phyloP scores from a whole-genome alignment of 805 yeast genomes.

The Saccharomycopsis sp. region DNA sequence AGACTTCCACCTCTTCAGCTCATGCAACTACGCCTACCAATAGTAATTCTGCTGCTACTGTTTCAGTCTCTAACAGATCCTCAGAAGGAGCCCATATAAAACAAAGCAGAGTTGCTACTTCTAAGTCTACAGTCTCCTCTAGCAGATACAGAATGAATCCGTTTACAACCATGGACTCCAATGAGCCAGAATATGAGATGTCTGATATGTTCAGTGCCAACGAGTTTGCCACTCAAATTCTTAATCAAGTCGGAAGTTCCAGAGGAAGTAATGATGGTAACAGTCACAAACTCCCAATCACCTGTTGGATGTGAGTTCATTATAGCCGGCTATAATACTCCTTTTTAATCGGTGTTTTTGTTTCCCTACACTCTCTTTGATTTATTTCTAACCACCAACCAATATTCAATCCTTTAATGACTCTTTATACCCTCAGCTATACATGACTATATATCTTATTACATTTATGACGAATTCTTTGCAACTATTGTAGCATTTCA shows the following conservation, averaged over 20 bases:
- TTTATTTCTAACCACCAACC: neutral
- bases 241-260: neutral
- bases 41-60: neutral
- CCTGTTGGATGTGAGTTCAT: neutral
- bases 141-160: neutral
- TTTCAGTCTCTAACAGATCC: neutral
- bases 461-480: neutral
- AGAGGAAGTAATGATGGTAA: neutral
- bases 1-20: neutral
- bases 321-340: neutral
- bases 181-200: conserved; percentile 6
- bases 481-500: no score
- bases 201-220: conserved; percentile 11
- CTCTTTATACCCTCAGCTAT: neutral
- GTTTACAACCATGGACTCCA: neutral
- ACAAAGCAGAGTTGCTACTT: neutral
- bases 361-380: neutral
- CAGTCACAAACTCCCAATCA: neutral
- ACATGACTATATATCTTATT: neutral
- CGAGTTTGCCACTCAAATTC: conserved; percentile 8
- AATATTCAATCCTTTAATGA: neutral
- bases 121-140: neutral
- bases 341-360: neutral
- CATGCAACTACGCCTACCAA: neutral
- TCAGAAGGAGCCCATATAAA: neutral